Evolutionary conservation across 768 basidiomycete genomes (phyloP).

Genomic region (Serendipita sp.): DNA sequence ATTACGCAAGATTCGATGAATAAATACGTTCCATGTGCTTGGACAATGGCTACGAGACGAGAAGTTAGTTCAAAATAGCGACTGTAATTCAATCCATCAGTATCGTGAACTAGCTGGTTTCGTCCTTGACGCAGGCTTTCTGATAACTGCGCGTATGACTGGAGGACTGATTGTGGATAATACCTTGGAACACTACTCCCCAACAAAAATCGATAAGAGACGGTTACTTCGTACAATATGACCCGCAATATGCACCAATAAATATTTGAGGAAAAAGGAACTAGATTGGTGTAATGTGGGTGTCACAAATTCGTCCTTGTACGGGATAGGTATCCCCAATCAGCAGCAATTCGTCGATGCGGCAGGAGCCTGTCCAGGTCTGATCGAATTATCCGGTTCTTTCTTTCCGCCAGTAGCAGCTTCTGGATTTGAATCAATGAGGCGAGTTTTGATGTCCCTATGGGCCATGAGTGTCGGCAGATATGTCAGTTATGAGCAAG

Average conservation of each 20-base stretch:
- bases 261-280: too few relatives aligned
- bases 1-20: slow-evolving; percentile 26
- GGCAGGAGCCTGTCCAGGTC: not conserved
- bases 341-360: not conserved
- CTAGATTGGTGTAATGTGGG: not conserved
- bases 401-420: slow-evolving; percentile 13
- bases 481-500: not conserved
- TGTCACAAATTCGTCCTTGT: not conserved
- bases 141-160: too few relatives aligned
- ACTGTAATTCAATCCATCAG: too few relatives aligned
- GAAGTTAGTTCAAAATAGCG: too few relatives aligned
- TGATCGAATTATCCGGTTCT: slow-evolving; percentile 2
- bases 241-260: too few relatives aligned
- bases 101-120: too few relatives aligned
- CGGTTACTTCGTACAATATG: too few relatives aligned
- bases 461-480: not conserved
- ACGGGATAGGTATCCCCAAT: not conserved
- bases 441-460: slow-evolving; percentile 92
- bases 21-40: not conserved
- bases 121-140: too few relatives aligned
- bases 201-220: too few relatives aligned
- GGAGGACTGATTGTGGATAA: too few relatives aligned
- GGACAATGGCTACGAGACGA: too few relatives aligned
- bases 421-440: slow-evolving; percentile 86
- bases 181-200: too few relatives aligned